Conservation (phyloP, 352 stramenopile genomes). For the Pythium periplocum region DNA sequence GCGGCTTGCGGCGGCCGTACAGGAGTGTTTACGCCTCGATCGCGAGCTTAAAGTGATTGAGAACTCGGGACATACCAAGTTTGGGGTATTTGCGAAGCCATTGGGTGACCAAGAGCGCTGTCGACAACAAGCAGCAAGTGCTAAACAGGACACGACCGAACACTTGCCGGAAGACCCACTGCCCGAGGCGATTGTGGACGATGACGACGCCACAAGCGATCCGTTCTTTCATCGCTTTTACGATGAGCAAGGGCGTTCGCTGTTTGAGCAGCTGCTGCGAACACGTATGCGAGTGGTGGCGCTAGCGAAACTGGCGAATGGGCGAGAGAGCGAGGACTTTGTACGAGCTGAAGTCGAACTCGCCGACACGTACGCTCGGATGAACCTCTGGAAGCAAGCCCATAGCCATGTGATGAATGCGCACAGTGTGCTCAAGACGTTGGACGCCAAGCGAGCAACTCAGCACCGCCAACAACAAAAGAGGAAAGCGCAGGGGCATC, state of each 20-base stretch:
- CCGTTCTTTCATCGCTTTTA: slow-evolving; percentile 61
- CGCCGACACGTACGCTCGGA: slow-evolving; percentile 40
- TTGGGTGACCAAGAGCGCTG: slow-evolving; percentile 22
- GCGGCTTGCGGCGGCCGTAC: slow-evolving; percentile 16
- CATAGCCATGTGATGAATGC: slow-evolving; percentile 35
- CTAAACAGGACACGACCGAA: slow-evolving; percentile 15
- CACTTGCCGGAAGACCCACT: slow-evolving; percentile 12
- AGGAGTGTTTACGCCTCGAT: slow-evolving; percentile 28
- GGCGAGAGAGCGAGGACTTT: slow-evolving; percentile 28
- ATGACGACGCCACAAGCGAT: slow-evolving; percentile 30
- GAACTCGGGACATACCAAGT: slow-evolving; percentile 42
- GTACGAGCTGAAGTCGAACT: slow-evolving; percentile 48
- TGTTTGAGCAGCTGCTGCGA: slow-evolving; percentile 59
- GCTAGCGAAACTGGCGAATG: slow-evolving; percentile 45
- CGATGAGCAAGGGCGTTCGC: slow-evolving; percentile 40
- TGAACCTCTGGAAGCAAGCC: slow-evolving; percentile 71
- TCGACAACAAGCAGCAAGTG: neutral
- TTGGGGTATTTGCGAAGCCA: slow-evolving; percentile 58
- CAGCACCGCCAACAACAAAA: slow-evolving; percentile 4
- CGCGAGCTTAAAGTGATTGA: slow-evolving; percentile 60
- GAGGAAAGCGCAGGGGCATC: slow-evolving; percentile 6
- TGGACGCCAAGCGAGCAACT: slow-evolving; percentile 6
- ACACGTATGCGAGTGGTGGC: slow-evolving; percentile 46
- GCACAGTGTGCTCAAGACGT: slow-evolving; percentile 25
- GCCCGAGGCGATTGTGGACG: slow-evolving; percentile 21